A percentile compares a stretch with the other conserved stretches of the same genome.
Evolutionary conservation across 306 rosid genomes (phyloP).

Genomic region (Quercus glauca): DNA sequence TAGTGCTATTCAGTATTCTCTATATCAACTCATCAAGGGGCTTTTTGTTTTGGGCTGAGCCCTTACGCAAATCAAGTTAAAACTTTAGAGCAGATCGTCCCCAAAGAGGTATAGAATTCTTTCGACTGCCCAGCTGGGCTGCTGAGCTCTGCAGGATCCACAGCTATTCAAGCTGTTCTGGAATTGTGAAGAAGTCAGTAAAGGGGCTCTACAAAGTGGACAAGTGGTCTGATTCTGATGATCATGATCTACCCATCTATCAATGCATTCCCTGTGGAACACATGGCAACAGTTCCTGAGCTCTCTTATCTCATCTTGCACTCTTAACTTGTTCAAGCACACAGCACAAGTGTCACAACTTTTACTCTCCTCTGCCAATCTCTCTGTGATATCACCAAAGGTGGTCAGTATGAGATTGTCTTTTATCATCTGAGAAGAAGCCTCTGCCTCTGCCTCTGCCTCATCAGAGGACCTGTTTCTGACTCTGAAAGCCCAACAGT

Average conservation of each 20-base stretch:
- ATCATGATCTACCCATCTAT: conserved; percentile 62
- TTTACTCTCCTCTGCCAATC: conserved; percentile 25
- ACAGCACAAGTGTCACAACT: conserved; percentile 63
- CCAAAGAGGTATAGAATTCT: conserved; percentile 82
- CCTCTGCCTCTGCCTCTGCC: background rate
- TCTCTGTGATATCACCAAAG: conserved; percentile 47
- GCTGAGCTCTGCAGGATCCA: conserved; percentile 38
- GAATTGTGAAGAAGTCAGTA: conserved; percentile 37
- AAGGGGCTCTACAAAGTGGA: conserved; percentile 75
- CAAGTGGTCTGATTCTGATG: conserved; percentile 50
- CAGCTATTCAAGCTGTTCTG: conserved; percentile 13
- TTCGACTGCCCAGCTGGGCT: conserved; percentile 80
- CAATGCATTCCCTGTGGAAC: conserved; percentile 77
- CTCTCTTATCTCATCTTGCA: conserved; percentile 63
- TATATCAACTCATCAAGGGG: no score
- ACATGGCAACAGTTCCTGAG: conserved; percentile 71
- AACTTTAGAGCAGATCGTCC: conserved; percentile 46
- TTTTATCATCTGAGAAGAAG: conserved; percentile 32
- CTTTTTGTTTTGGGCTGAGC: no score
- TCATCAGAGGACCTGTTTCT: conserved; percentile 3
- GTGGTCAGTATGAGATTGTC: conserved; percentile 44
- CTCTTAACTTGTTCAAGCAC: conserved; percentile 49
- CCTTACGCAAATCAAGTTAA: background rate
- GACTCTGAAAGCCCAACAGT: conserved; percentile 34
- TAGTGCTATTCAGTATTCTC: no score